Conservation (phyloP, 768 basidiomycete genomes). For the Russula virescens region DNA sequence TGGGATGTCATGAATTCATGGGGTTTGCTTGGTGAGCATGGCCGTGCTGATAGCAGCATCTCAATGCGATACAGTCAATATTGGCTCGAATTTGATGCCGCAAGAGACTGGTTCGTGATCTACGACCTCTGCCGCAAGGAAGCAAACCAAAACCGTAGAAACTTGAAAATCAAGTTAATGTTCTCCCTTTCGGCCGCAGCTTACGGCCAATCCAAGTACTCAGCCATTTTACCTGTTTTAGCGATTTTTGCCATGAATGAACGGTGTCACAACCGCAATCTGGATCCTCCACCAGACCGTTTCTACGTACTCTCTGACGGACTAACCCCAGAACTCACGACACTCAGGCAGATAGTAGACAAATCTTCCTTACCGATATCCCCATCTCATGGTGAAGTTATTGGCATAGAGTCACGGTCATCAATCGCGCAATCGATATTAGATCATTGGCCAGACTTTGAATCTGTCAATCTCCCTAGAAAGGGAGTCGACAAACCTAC, state of each 20-base stretch:
- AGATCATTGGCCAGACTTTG: neutral
- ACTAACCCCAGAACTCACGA: neutral
- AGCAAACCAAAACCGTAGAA: neutral
- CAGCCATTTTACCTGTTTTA: neutral
- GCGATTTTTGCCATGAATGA: neutral
- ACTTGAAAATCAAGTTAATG: neutral
- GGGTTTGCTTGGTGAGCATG: constrained; percentile 1
- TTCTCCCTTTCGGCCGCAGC: constrained; percentile 4
- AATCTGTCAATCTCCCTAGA: neutral
- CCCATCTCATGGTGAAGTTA: neutral
- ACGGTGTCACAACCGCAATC: neutral
- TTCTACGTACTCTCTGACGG: constrained; percentile 8
- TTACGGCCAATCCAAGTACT: constrained; percentile 1
- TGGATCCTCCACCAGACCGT: neutral
- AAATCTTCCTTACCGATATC: neutral
- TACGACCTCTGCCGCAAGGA: constrained; percentile 6
- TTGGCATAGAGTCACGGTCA: too few species aligned
- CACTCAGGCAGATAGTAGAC: neutral
- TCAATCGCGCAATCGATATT: neutral
- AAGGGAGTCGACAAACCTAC: neutral
- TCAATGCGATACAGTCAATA: constrained; percentile 4
- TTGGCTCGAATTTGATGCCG: constrained; percentile 11
- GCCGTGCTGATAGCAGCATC: neutral
- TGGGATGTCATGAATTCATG: neutral
- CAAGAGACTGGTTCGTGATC: constrained; percentile 7